Base-by-base conservation (phyloP, 1,284 basidiomycete species). In the Microbotryum lychnidis-dioicae region DNA sequence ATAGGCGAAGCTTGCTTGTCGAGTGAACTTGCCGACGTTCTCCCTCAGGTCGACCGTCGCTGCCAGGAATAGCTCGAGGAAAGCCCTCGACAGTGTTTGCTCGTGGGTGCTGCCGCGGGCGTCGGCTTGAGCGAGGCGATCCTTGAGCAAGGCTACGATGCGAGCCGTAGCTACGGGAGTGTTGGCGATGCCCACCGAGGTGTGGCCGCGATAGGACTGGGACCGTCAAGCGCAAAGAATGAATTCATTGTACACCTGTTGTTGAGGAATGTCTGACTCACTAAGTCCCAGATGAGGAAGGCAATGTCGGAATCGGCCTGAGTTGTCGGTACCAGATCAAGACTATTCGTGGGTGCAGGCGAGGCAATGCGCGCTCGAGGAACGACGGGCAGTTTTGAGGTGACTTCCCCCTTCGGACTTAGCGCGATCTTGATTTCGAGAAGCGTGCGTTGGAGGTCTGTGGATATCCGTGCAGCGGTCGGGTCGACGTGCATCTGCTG, bases 61-160 rank as follows among this genome's bases (percentile, higher is more conserved):
- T 14, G 54, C 57, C 3, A 59, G 31, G 8, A 63, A 25, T 7
- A 59, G 27, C 44, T 63, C 54, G 6, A 51, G 21, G 37, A 59
- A 57, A 0, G 49, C 42, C 3, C 18, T 25, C 2, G 31, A 25
- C 5, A 49, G 31, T 4, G 56, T 61, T 8, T 52, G 42, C 1
- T 53, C 29, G 2, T 37, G 8, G 0, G 61, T 48, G 3, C 49
- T 45, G 0, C 47, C 50, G 3, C 50, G 49, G 2, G 57, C 42
- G 0, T 54, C 18, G 0, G 58, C 48, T 27, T 60, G 61, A 3
- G 48, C 44, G 29, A 50, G 33, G 9, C 66, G 61, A 33, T 47
- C 55, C 0, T 29, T 14, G 10, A 65, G 29, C 8, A 57, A 23
- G 27, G 56, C 33, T 2, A 20, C 8, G 47, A 63, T 44, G 12